Percentiles rank a stretch among this genome's conserved stretches.
Evolutionary conservation across 2,329 filamentous ascomycete genomes (phyloP).

Genomic region (Mariannaea sp.): DNA sequence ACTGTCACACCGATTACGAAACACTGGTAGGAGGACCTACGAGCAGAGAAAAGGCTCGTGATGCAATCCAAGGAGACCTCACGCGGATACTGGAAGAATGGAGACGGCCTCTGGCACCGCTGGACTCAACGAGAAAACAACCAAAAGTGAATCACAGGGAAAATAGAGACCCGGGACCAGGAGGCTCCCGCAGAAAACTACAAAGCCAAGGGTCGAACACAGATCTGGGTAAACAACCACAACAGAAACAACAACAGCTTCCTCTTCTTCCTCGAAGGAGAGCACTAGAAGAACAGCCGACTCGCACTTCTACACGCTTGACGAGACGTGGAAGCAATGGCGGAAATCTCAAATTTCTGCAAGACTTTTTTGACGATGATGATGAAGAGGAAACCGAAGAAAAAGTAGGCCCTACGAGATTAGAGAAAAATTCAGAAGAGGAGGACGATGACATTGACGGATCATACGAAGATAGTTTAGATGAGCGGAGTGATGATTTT

Average conservation of each 20-base stretch:
- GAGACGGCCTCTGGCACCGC: conserved; percentile 1
- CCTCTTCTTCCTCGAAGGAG: neutral
- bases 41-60: conserved; percentile 1
- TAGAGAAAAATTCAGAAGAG: neutral
- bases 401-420: neutral
- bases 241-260: neutral
- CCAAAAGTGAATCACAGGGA: neutral
- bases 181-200: neutral
- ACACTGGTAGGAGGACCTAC: neutral
- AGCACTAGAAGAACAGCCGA: neutral
- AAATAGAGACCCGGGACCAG: neutral
- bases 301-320: neutral
- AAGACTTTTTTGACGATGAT: neutral
- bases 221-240: neutral
- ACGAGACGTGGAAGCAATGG: neutral
- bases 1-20: conserved; percentile 12
- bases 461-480: neutral
- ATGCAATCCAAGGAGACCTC: neutral
- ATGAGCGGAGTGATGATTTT: neutral
- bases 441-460: neutral
- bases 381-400: neutral
- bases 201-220: neutral
- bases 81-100: neutral
- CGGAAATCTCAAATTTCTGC: neutral
- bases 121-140: neutral